Evolutionary conservation across 2,329 filamentous ascomycete species (phyloP).

Genomic region (Apiospora sp.): DNA sequence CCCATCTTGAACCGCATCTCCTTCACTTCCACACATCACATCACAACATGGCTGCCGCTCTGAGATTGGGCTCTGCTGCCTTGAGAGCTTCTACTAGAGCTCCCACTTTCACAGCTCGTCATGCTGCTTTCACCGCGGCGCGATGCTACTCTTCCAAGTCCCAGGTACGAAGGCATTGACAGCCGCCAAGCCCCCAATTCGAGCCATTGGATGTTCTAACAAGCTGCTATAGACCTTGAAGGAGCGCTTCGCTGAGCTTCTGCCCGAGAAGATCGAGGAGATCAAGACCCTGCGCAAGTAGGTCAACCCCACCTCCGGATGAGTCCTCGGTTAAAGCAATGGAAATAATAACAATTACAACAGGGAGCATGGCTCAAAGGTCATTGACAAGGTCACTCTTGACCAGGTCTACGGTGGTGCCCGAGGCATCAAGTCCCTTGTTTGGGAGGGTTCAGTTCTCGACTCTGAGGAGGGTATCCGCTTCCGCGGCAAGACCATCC

Average conservation of each 20-base stretch:
- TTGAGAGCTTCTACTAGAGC: constrained; percentile 78
- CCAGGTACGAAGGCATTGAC: constrained; percentile 63
- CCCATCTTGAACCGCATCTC: constrained; percentile 25
- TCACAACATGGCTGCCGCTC: constrained; percentile 79
- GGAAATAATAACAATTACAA: constrained; percentile 36
- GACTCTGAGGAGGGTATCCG: constrained; percentile 99
- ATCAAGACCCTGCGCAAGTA: constrained; percentile 98
- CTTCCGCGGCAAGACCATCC: constrained; percentile 99
- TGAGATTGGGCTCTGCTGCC: constrained; percentile 82
- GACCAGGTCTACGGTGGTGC: constrained; percentile 99
- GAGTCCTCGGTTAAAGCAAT: constrained; percentile 24
- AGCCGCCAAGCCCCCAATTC: background rate
- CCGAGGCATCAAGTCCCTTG: constrained; percentile 97
- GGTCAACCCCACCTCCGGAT: constrained; percentile 45
- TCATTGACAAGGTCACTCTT: constrained; percentile 96
- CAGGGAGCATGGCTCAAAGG: constrained; percentile 94
- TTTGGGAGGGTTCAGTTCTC: constrained; percentile 98
- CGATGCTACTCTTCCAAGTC: constrained; percentile 95
- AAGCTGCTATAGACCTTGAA: constrained; percentile 77
- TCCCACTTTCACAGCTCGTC: constrained; percentile 72
- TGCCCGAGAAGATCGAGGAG: constrained; percentile 97
- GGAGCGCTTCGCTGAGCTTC: constrained; percentile 95
- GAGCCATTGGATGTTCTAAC: constrained; percentile 30
- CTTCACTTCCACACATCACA: constrained; percentile 24
- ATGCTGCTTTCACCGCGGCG: constrained; percentile 79